These are phyloP conservation scores for Metschnikowia corniflorae DNA, from an alignment of 805 yeast species.

Conservation along the genomic window DNA sequence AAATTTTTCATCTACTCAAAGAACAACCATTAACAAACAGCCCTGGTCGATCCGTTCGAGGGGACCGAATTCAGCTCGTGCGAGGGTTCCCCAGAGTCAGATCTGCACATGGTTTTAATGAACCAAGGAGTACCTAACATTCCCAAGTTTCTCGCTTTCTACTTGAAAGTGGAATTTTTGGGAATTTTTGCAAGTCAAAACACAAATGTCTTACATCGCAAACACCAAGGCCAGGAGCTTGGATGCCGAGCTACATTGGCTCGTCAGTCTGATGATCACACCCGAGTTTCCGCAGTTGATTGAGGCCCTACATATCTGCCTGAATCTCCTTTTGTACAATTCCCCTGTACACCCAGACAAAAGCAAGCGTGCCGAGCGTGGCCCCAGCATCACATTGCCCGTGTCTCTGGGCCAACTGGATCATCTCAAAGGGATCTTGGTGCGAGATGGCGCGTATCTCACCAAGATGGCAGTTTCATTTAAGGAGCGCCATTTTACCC, in stretches of 20 bases:
- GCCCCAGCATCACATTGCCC: slow-evolving; percentile 51
- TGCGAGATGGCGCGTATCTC: slow-evolving; percentile 52
- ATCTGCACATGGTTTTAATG: too few species aligned
- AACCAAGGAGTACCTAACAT: too few species aligned
- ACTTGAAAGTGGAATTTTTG: too few species aligned
- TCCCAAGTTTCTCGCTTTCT: too few species aligned
- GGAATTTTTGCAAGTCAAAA: too few species aligned
- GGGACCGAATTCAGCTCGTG: too few species aligned
- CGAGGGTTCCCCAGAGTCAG: too few species aligned
- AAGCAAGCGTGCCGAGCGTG: slow-evolving; percentile 25
- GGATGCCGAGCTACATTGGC: slow-evolving; percentile 21
- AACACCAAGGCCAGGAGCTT: slow-evolving; percentile 11
- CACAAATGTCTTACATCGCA: slow-evolving; percentile 1
- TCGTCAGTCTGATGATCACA: slow-evolving; percentile 13
- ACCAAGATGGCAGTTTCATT: slow-evolving; percentile 44
- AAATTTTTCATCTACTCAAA: too few species aligned
- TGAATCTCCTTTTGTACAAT: slow-evolving; percentile 34
- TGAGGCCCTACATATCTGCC: slow-evolving; percentile 38
- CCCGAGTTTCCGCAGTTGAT: slow-evolving; percentile 20
- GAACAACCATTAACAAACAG: too few species aligned
- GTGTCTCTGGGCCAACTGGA: slow-evolving; percentile 53
- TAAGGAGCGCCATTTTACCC: slow-evolving; percentile 40
- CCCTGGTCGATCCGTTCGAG: too few species aligned
- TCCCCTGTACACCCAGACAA: slow-evolving; percentile 35
- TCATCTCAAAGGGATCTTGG: slow-evolving; percentile 56